Conservation (phyloP, 1,284 basidiomycete genomes). For the Malassezia brasiliensis region DNA sequence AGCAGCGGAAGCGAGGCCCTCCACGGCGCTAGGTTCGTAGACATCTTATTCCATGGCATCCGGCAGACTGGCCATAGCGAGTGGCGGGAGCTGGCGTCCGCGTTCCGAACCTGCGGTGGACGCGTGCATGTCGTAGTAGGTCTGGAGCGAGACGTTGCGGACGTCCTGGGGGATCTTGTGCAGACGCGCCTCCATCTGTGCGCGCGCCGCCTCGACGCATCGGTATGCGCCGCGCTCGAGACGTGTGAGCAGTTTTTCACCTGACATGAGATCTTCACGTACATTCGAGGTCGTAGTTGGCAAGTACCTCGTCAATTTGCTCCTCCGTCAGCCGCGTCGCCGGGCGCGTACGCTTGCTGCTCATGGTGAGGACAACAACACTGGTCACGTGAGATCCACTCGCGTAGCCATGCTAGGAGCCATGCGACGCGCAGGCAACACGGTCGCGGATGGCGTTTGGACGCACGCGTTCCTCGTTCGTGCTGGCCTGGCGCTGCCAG, state of each 20-base stretch:
- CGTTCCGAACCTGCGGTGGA: constrained; percentile 9
- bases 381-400: not conserved
- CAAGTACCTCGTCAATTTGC: constrained; percentile 13
- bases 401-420: not conserved
- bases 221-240: constrained; percentile 13
- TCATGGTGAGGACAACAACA: constrained; percentile 7
- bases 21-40: constrained; percentile 10
- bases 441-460: not conserved
- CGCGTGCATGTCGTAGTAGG: constrained; percentile 19
- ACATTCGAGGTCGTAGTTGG: constrained; percentile 18
- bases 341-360: constrained; percentile 6
- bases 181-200: constrained; percentile 17
- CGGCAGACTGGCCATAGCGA: constrained; percentile 17
- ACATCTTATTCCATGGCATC: not conserved
- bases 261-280: constrained; percentile 3
- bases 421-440: not conserved
- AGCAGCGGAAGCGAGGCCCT: constrained; percentile 13
- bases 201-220: constrained; percentile 5
- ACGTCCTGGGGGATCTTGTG: constrained; percentile 15
- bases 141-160: constrained; percentile 10
- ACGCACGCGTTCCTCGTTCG: not conserved
- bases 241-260: constrained; percentile 10
- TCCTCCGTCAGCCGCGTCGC: constrained; percentile 2
- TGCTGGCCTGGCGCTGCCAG: not conserved
- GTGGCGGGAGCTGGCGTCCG: constrained; percentile 13